These are phyloP conservation scores for Malassezia dermatis DNA, from an alignment of 1,284 basidiomycete genomes.

Conservation along the genomic window DNA sequence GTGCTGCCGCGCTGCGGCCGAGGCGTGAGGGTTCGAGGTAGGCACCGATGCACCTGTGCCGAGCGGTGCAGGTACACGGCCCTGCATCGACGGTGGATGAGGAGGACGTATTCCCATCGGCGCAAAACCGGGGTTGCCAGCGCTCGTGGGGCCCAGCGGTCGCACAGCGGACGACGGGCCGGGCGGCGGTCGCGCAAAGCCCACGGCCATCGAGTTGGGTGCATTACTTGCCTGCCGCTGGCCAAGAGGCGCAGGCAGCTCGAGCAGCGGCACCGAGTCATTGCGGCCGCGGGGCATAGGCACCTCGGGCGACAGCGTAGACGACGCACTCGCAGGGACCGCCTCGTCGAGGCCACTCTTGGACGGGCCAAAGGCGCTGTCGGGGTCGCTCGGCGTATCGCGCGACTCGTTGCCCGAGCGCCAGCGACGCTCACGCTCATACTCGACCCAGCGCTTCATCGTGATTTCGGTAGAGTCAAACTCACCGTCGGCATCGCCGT, in stretches of 20 bases:
- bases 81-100: neutral
- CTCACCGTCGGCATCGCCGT: constrained; percentile 57
- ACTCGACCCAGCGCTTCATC: constrained; percentile 99
- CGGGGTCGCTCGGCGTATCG: constrained; percentile 59
- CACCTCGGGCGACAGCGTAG: neutral
- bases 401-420: constrained; percentile 71
- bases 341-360: constrained; percentile 27
- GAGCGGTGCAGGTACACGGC: neutral
- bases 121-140: neutral
- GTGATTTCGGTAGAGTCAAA: constrained; percentile 93
- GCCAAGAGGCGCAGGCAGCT: constrained; percentile 45
- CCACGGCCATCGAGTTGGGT: neutral
- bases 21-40: neutral
- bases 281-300: constrained; percentile 26
- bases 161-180: neutral
- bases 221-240: neutral
- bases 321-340: neutral
- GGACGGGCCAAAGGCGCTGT: constrained; percentile 28
- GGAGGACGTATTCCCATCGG: neutral
- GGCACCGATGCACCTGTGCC: neutral
- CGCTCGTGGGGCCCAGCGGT: neutral
- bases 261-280: constrained; percentile 42
- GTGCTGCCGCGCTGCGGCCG: constrained; percentile 12
- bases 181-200: neutral
- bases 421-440: constrained; percentile 89